phyloP scores from a whole-genome alignment of 768 basidiomycete species.

The Russula abietina region DNA sequence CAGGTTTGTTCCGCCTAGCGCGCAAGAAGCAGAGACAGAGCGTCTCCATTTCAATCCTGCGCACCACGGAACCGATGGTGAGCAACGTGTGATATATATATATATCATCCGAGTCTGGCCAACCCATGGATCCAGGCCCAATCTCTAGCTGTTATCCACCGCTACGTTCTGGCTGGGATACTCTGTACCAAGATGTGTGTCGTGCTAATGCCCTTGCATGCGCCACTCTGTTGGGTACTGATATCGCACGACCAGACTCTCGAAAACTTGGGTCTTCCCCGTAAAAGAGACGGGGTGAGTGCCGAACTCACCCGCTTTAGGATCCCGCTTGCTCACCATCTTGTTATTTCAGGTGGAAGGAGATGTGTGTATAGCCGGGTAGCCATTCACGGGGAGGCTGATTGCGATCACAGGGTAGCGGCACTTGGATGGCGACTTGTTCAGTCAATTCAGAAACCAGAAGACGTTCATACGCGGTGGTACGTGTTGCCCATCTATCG shows the following conservation, averaged over 20 bases:
- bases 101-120: not conserved
- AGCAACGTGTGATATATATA: not conserved
- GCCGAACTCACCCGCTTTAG: not conserved
- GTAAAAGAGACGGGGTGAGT: slow-evolving; percentile 10
- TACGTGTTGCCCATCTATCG: not conserved
- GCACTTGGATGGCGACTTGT: slow-evolving; percentile 17
- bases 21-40: slow-evolving; percentile 4
- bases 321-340: not conserved
- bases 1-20: slow-evolving; percentile 11
- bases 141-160: slow-evolving; percentile 9
- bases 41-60: slow-evolving; percentile 7
- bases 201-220: too few relatives aligned
- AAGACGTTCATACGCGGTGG: slow-evolving; percentile 15
- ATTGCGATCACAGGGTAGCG: slow-evolving; percentile 10
- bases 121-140: not conserved
- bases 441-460: slow-evolving; percentile 15
- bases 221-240: not conserved
- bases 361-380: not conserved
- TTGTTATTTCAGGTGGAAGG: not conserved
- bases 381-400: not conserved
- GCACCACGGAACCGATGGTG: slow-evolving; percentile 16
- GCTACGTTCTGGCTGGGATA: slow-evolving; percentile 17
- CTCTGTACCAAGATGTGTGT: slow-evolving; percentile 14
- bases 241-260: slow-evolving; percentile 10
- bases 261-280: slow-evolving; percentile 10